Base-by-base conservation (phyloP, 306 rosid genomes). In the Corylus heterophylla region DNA sequence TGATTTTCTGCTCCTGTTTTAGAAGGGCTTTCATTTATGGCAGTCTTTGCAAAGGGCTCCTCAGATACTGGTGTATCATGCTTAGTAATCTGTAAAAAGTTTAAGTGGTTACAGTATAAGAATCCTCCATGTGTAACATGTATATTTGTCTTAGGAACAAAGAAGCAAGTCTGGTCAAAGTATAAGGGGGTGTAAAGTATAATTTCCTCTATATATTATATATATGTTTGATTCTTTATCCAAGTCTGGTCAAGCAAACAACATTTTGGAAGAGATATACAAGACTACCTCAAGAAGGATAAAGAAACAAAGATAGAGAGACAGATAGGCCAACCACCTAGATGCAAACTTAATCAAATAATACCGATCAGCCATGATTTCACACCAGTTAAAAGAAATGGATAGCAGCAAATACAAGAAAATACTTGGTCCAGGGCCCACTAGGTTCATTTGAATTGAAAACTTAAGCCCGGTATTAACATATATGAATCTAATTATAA, bases 1-100 rank as follows among this genome's bases (percentile, higher is more conserved):
- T 70, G 88, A 74, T 13, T 78, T 78, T 84, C 85, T 74, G 35
- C 87, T 81, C 86, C 92, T 50, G 76, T 74, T 67, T 81, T 84
- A 82, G 89, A 74, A 81, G 81, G 76, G 73, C 82, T 81, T 87
- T 81, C 87, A 71, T 87, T 71, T 45, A 79, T 71, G 42, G 82
- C 49, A 73, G 75, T 84, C n/a, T 78, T 82, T 68, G 86, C 86
- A 4, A 77, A 51, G 69, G 85, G 83, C 79, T 90, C 87, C 76
- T 81, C 80, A 9, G 85, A 82, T 69, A 44, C 88, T 85, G 78
- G 85, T 71, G 76, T 13, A 64, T 89, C 90, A 35, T 77, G 85
- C 92, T 90, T 83, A 79, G 76, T 61, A 74, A 76, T 8, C 75
- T 78, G 72, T 9, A 18, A 84, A 85, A 54, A 35, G 71, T 66